Base-by-base conservation (phyloP, 257 asterid species). In the Solanum etuberosum region DNA sequence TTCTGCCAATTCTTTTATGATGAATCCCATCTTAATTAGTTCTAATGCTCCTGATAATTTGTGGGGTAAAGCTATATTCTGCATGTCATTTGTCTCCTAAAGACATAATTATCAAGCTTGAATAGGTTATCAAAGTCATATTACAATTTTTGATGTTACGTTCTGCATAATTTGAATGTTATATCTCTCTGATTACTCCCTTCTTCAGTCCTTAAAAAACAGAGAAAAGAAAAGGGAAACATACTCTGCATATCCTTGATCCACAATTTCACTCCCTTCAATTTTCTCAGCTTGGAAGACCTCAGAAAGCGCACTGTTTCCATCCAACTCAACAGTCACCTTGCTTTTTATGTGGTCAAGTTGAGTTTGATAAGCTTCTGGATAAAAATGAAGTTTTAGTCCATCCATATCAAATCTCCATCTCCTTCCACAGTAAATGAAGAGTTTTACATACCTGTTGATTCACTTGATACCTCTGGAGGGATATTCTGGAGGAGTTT, bases 191-290 rank as follows among this genome's bases (percentile, higher is more conserved):
- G 63, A 16, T 27, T n/a, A 61, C 63, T 80, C 85, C 67, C 67
- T 18, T 46, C 29, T 80, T 48, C 67, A 80, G 68, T 27, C 65
- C 68, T 48, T 16, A 46, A 29, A 80, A 67, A 85, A 65, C 29
- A 67, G 61, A 32, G 34, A 18, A 29, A 88, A 70, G 34, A 63
- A 29, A 51, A 31, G 42, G 48, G 68, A 83, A 81, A 67, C 87
- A 14, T 91, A 94, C 95, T 91, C 68, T 74, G 90, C 82, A 40
- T 84, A 84, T 89, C 88, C 92, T 87, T 87, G 88, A 86, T 90
- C 92, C 43, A 84, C 63, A 40, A 84, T 86, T 83, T 74, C 91
- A 80, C 84, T 32, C 89, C 90, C 92, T 77, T 88, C 91, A 35
- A 85, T 87, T 86, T 54, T 90, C 42, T 85, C 91, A 46, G 89